These are phyloP conservation scores for Nothomitra cinnamomea DNA, from an alignment of 2,329 filamentous ascomycete genomes.

Conservation along the genomic window DNA sequence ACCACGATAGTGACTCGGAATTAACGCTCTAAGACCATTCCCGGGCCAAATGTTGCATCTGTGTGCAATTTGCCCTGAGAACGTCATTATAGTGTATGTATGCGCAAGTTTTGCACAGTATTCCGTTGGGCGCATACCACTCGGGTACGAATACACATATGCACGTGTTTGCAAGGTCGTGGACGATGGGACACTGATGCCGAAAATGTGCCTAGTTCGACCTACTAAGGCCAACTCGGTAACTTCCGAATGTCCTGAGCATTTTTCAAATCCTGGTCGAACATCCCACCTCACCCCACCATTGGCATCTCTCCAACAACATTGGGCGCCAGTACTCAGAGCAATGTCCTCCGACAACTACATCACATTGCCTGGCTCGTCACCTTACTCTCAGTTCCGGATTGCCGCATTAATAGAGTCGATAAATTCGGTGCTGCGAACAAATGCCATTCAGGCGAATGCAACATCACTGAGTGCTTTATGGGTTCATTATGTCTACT, in stretches of 20 bases:
- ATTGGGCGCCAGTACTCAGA: not conserved
- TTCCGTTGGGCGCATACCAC: no score
- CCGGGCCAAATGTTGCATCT: not conserved
- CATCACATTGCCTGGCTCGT: slow-evolving; percentile 1
- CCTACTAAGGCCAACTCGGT: no score
- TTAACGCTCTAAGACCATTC: not conserved
- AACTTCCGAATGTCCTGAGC: not conserved
- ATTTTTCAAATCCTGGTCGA: not conserved
- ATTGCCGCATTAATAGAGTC: slow-evolving; percentile 2
- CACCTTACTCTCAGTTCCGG: slow-evolving; percentile 2
- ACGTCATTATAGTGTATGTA: no score
- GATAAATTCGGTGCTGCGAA: not conserved
- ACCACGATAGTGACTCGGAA: slow-evolving; percentile 10
- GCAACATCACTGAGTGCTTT: not conserved
- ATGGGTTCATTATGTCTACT: slow-evolving; percentile 1
- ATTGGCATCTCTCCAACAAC: not conserved
- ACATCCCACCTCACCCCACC: no score
- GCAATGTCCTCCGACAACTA: not conserved
- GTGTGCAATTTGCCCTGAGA: no score
- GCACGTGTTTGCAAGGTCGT: no score
- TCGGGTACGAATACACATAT: no score
- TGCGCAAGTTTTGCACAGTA: no score
- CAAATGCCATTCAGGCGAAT: not conserved
- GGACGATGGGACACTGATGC: no score
- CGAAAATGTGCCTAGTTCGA: no score